Evolutionary conservation across 352 stramenopile genomes (phyloP), one percentile per base, ranked within the genome.

Genomic region (Pilasporangium apinafurcum): DNA sequence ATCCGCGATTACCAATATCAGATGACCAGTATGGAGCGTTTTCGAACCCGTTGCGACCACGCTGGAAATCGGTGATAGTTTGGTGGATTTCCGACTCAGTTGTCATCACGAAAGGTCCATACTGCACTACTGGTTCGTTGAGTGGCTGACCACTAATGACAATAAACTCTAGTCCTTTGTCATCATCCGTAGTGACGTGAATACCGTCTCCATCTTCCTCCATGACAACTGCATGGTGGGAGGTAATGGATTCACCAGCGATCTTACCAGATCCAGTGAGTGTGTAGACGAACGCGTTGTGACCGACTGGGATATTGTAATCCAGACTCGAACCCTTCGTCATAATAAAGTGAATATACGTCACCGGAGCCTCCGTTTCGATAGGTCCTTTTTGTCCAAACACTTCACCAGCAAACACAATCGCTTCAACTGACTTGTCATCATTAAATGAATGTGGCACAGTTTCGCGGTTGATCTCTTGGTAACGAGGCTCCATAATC

Each of bases 91-190:
- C 68, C 1, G 47, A 50, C 22, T 69, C 42, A 22, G 63, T 81
- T 25, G 53, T 84, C 73, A 88, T 88, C 40, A 88, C 73, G 34
- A 86, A 88, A 17, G 76, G 73, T 9, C 76, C 76, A 36, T 89
- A 75, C 44, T 83, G 74, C 27, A 75, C 64, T 8, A 86, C 60
- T 6, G 68, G 65, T 39, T 89, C 76, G 37, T 82, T 66, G 31
- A 89, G 35, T 1, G 73, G 76, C 50, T 80, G 42, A 13, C 70
- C 73, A 32, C 47, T 70, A 37, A 83, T 64, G 18, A 83, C 53
- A 21, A 86, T 72, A 32, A 85, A 82, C 60, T 86, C 64, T 4
- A 83, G 25, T 0, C 48, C 52, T 1, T 65, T 44, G 7, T 56
- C 41, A 24, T 58, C 46, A 2, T 59, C 53, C n/a, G 56, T 60